Conservation (phyloP, 331 rosid species). For the Stylosanthes scabra region DNA sequence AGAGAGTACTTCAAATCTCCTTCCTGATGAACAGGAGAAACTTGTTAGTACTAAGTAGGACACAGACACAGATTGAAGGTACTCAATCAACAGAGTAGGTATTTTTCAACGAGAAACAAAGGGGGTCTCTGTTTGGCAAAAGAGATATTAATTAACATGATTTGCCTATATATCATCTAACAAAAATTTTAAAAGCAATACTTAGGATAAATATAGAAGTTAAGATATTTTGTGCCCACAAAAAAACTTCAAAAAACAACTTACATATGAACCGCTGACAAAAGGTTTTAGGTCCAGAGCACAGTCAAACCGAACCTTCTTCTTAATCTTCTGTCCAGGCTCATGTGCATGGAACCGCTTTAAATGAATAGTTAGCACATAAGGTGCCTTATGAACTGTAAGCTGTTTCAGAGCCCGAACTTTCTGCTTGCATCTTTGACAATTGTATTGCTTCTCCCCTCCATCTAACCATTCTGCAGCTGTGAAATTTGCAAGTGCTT, state of each 20-base stretch:
- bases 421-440: conserved; percentile 94
- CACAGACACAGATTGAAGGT: conserved; percentile 3
- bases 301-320: conserved; percentile 73
- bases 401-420: conserved; percentile 90
- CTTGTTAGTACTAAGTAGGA: not conserved
- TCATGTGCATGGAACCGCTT: conserved; percentile 83
- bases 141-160: not conserved
- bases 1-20: conserved; percentile 87
- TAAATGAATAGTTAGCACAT: conserved; percentile 84
- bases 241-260: conserved; percentile 17
- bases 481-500: conserved; percentile 86
- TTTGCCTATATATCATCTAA: not conserved
- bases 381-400: conserved; percentile 91
- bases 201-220: not conserved
- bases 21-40: conserved; percentile 54
- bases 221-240: not conserved
- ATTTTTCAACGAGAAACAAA: conserved; percentile 12
- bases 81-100: not conserved
- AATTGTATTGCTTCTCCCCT: conserved; percentile 89
- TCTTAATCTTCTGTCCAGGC: conserved; percentile 81
- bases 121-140: not conserved
- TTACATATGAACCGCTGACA: conserved; percentile 87
- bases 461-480: conserved; percentile 90
- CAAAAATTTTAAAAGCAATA: conserved; percentile 2
- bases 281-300: conserved; percentile 78